Percentiles rank a stretch among this genome's conserved stretches.
Conservation (phyloP, 108 stramenopile genomes). For the Discostella stelligeroides region DNA sequence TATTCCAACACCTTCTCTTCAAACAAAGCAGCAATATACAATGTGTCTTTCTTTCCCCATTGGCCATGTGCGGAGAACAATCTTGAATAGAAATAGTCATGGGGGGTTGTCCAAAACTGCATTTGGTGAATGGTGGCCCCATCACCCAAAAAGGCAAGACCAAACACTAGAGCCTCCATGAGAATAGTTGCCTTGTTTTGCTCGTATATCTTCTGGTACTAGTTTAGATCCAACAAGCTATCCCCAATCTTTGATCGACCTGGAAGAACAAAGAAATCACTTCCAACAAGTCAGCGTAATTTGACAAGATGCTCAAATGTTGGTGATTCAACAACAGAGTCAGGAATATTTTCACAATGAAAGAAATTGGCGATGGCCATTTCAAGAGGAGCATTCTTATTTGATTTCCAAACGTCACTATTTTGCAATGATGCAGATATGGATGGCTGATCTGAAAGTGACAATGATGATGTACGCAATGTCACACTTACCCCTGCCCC, state of each 20-base stretch:
- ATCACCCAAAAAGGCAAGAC: constrained; percentile 11
- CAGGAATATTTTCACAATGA: constrained; percentile 17
- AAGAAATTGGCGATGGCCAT: constrained; percentile 27
- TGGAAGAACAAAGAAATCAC: too few relatives aligned
- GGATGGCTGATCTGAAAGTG: too few relatives aligned
- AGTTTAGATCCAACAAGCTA: too few relatives aligned
- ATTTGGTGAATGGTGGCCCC: constrained; percentile 12
- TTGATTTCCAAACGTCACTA: not conserved
- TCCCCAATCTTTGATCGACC: too few relatives aligned
- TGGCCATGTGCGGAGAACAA: constrained; percentile 16
- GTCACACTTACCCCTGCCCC: too few relatives aligned
- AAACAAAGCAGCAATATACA: constrained; percentile 12
- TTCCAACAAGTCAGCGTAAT: not conserved
- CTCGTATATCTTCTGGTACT: not conserved
- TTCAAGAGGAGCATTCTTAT: constrained; percentile 13
- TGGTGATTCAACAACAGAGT: constrained; percentile 4
- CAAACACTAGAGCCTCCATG: constrained; percentile 7
- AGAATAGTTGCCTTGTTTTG: constrained; percentile 7
- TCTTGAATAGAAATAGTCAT: constrained; percentile 19
- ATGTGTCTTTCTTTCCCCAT: constrained; percentile 29
- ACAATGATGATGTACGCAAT: too few relatives aligned
- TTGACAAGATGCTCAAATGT: constrained; percentile 4
- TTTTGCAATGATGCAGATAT: too few relatives aligned
- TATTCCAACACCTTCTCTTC: constrained; percentile 7
- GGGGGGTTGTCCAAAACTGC: not conserved